These are phyloP conservation scores for Candida orba DNA, from an alignment of 805 yeast species.

Conservation along the genomic window DNA sequence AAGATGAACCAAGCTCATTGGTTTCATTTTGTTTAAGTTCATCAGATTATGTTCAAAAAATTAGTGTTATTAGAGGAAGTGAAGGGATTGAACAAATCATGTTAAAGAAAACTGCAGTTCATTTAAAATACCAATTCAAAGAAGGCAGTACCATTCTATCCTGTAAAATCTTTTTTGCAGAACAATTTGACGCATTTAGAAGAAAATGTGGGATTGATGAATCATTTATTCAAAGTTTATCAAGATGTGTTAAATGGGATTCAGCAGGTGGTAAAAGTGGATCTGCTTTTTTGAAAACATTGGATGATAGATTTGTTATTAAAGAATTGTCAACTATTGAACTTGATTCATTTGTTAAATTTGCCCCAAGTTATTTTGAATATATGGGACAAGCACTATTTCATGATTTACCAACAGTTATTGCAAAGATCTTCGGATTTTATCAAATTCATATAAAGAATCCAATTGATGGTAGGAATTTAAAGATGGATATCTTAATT, in stretches of 20 bases:
- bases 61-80: conserved; percentile 26
- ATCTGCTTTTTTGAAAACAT: conserved; percentile 84
- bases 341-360: conserved; percentile 85
- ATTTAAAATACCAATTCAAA: conserved; percentile 84
- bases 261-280: conserved; percentile 97
- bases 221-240: conserved; percentile 77
- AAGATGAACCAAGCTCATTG: conserved; percentile 92
- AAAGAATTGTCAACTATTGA: conserved; percentile 86
- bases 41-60: conserved; percentile 67
- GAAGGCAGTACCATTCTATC: conserved; percentile 79
- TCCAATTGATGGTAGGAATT: conserved; percentile 63
- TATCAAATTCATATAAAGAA: conserved; percentile 88
- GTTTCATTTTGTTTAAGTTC: conserved; percentile 90
- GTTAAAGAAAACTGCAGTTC: conserved; percentile 80
- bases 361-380: conserved; percentile 95
- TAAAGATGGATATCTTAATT: conserved; percentile 84
- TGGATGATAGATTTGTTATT: conserved; percentile 82
- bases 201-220: conserved; percentile 72
- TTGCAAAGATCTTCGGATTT: conserved; percentile 93
- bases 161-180: conserved; percentile 92
- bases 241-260: conserved; percentile 94
- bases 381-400: conserved; percentile 93
- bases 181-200: conserved; percentile 92
- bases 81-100: conserved; percentile 52
- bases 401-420: conserved; percentile 89